Percentiles rank a stretch among this genome's conserved stretches.
Evolutionary conservation across 2,329 filamentous ascomycete species (phyloP).

Genomic region (Nemania sp.): DNA sequence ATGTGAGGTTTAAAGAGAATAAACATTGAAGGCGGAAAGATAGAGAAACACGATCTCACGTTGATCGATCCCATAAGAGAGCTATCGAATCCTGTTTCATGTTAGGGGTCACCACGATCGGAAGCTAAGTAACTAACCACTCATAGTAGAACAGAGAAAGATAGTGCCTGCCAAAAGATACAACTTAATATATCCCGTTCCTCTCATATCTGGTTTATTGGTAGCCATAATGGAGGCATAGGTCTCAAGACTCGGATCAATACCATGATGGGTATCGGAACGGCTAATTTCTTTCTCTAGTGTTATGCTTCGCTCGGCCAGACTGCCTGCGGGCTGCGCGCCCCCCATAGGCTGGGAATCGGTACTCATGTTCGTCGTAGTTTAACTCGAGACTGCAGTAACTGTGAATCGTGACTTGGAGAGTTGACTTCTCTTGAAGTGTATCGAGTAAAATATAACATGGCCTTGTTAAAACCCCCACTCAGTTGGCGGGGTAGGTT

Average conservation of each 20-base stretch:
- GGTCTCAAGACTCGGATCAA: conserved; percentile 42
- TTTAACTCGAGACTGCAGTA: not conserved
- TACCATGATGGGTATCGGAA: conserved; percentile 12
- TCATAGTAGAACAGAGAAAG: conserved; percentile 57
- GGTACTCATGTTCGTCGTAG: conserved; percentile 9
- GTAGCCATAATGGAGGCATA: conserved; percentile 52
- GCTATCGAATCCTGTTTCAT: conserved; percentile 54
- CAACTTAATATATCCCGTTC: conserved; percentile 49
- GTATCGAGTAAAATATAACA: conserved; percentile 5
- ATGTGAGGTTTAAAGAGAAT: no score
- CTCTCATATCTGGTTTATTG: conserved; percentile 48
- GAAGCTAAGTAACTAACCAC: conserved; percentile 45
- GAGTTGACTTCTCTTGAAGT: no score
- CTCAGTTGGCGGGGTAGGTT: conserved; percentile 15
- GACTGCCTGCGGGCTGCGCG: not conserved
- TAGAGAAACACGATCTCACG: conserved; percentile 39
- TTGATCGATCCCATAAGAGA: conserved; percentile 60
- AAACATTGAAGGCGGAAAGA: not conserved
- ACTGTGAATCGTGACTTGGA: not conserved
- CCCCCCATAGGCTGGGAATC: not conserved
- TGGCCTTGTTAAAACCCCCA: not conserved
- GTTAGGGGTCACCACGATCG: conserved; percentile 1
- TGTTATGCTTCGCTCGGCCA: not conserved
- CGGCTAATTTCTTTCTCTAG: conserved; percentile 7
- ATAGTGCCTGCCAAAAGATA: conserved; percentile 47